These are phyloP conservation scores for Lonicera japonica DNA, from an alignment of 129 eudicot species.

Conservation along the genomic window DNA sequence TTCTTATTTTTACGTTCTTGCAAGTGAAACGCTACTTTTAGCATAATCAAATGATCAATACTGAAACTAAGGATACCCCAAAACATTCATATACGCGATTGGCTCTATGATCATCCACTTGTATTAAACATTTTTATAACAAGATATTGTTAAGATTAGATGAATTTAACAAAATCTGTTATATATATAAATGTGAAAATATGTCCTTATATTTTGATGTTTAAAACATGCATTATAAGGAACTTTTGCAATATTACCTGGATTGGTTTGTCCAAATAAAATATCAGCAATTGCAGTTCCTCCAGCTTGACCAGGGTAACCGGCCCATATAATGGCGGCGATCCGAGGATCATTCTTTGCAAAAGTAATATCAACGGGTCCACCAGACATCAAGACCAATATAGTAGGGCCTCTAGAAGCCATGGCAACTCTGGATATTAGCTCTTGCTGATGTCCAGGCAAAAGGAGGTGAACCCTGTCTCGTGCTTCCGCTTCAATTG, in stretches of 20 bases:
- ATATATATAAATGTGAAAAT: too few species aligned
- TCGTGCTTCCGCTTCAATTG: slow-evolving; percentile 69
- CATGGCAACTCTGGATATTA: slow-evolving; percentile 56
- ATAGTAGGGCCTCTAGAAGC: slow-evolving; percentile 79
- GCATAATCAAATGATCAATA: too few species aligned
- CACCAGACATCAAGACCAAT: slow-evolving; percentile 81
- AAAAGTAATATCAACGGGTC: slow-evolving; percentile 71
- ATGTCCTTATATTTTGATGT: too few species aligned
- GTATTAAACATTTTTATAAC: too few species aligned
- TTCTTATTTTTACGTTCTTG: too few species aligned
- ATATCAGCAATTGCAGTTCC: slow-evolving; percentile 89
- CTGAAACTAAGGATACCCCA: too few species aligned
- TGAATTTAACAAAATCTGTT: too few species aligned
- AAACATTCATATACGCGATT: too few species aligned
- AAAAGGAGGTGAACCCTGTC: slow-evolving; percentile 60
- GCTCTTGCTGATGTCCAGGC: slow-evolving; percentile 92
- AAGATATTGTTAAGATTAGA: too few species aligned
- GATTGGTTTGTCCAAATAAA: slow-evolving; percentile 72
- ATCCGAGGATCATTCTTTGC: slow-evolving; percentile 65
- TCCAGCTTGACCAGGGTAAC: slow-evolving; percentile 93
- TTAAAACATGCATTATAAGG: too few species aligned
- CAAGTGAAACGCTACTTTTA: too few species aligned
- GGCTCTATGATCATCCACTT: too few species aligned
- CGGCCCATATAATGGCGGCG: slow-evolving; percentile 75
- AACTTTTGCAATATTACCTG: slow-evolving; percentile 36